Percentiles rank a stretch among this genome's conserved stretches.
These are phyloP conservation scores for Russula dissimulans DNA, from an alignment of 768 basidiomycete genomes.

Conservation along the genomic window DNA sequence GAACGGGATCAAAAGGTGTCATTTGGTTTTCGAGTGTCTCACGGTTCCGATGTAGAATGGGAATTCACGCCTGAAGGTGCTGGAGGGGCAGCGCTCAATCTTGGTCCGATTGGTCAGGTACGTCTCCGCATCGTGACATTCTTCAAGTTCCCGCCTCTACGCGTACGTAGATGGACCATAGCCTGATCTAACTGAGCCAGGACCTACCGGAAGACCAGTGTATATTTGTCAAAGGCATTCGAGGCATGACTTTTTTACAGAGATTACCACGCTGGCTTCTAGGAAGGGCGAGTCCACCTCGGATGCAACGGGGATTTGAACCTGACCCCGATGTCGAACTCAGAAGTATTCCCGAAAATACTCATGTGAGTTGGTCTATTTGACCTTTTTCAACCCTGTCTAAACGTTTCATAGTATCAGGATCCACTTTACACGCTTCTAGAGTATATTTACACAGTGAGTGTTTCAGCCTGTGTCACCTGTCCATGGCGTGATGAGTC, in stretches of 20 bases:
- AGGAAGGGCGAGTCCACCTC: not conserved
- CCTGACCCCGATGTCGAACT: no score
- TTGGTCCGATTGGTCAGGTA: not conserved
- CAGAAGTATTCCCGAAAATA: no score
- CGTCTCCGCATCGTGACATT: not conserved
- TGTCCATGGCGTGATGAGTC: not conserved
- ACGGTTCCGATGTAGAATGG: not conserved
- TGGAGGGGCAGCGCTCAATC: not conserved
- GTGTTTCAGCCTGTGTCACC: no score
- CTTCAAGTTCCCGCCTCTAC: no score
- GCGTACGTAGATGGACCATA: not conserved
- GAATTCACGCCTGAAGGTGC: not conserved
- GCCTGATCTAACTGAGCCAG: not conserved
- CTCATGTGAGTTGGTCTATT: no score
- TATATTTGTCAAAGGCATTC: not conserved
- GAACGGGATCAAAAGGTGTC: not conserved
- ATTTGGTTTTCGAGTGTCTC: not conserved
- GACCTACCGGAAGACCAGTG: not conserved
- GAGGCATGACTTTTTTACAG: not conserved
- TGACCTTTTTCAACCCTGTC: no score
- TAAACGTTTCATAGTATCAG: no score
- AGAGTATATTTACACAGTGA: no score
- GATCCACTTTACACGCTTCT: no score
- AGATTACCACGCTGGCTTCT: not conserved
- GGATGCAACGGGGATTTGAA: no score